Percentiles rank a stretch among this genome's conserved stretches.
phyloP scores from a whole-genome alignment of 176 grass and related monocot species.

The Pontederia paniculata region DNA sequence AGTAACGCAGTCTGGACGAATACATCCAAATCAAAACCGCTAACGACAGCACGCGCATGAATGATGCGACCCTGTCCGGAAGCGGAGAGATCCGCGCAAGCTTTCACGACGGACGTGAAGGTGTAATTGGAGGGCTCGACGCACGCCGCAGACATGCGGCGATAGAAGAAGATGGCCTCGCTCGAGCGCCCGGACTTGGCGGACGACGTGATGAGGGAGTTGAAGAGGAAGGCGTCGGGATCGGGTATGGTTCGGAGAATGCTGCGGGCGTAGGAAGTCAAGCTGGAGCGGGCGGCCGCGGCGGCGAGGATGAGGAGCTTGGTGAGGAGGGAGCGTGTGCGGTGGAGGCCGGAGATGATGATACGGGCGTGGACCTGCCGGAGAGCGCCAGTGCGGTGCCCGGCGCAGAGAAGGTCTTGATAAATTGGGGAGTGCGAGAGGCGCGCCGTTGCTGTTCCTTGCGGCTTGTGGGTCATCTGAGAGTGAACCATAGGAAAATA shows the following conservation, averaged over 20 bases:
- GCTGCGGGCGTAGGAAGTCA: conserved; percentile 23
- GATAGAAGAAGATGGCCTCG: conserved; percentile 34
- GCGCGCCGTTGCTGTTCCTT: not conserved
- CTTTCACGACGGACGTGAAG: conserved; percentile 40
- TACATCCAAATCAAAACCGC: conserved; percentile 31
- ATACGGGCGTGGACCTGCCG: conserved; percentile 43
- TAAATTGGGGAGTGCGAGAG: conserved; percentile 34
- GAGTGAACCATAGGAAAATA: too few relatives aligned
- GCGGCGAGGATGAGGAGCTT: conserved; percentile 24
- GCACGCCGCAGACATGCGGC: conserved; percentile 26
- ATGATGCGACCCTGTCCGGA: conserved; percentile 22
- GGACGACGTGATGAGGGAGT: conserved; percentile 24
- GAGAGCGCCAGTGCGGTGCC: conserved; percentile 26
- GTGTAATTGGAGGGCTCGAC: conserved; percentile 39
- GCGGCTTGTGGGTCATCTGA: too few relatives aligned
- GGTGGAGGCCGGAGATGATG: conserved; percentile 27
- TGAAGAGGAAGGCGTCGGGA: conserved; percentile 42
- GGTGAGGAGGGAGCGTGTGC: conserved; percentile 32
- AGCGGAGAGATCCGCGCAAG: conserved; percentile 44
- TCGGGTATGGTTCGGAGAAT: conserved; percentile 27
- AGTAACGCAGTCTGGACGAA: conserved; percentile 29
- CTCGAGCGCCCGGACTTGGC: conserved; percentile 19
- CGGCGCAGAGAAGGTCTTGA: conserved; percentile 37
- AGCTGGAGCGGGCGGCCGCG: conserved; percentile 16
- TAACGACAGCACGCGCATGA: conserved; percentile 26